phyloP scores from a whole-genome alignment of 2,329 filamentous ascomycete species.

The Xylogone sp. region DNA sequence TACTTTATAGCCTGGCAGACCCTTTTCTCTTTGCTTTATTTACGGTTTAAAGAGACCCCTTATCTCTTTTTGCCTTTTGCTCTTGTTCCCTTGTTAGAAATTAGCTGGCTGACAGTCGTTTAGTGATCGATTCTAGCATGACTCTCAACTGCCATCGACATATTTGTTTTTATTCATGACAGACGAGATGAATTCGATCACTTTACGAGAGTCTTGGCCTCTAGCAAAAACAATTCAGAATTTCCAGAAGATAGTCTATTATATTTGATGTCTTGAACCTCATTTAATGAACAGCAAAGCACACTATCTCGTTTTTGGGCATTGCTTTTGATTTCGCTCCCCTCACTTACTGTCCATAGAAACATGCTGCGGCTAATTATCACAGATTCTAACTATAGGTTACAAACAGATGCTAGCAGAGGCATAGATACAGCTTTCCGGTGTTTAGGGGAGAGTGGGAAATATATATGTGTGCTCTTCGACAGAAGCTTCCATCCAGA shows the following conservation, averaged over 20 bases:
- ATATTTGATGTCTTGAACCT: no score
- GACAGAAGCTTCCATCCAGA: no score
- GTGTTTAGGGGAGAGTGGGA: no score
- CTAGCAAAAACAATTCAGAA: neutral
- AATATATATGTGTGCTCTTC: no score
- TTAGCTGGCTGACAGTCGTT: constrained; percentile 20
- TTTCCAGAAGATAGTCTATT: constrained; percentile 1
- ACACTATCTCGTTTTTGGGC: neutral
- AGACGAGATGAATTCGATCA: constrained; percentile 20
- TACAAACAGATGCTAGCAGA: no score
- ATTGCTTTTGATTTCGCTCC: neutral
- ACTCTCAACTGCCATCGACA: constrained; percentile 6
- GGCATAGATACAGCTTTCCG: no score
- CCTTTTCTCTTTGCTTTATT: constrained; percentile 5
- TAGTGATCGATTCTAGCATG: constrained; percentile 21
- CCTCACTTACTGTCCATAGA: no score
- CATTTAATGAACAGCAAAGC: no score
- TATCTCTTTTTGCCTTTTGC: neutral
- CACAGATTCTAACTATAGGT: no score
- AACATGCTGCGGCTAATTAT: no score
- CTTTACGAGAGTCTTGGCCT: constrained; percentile 4
- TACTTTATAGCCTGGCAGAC: constrained; percentile 16
- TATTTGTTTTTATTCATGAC: constrained; percentile 7
- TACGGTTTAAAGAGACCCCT: neutral
- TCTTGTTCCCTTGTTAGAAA: constrained; percentile 8